Base-by-base conservation (phyloP, 305 asterid species). In the Fraxinus sp. region DNA sequence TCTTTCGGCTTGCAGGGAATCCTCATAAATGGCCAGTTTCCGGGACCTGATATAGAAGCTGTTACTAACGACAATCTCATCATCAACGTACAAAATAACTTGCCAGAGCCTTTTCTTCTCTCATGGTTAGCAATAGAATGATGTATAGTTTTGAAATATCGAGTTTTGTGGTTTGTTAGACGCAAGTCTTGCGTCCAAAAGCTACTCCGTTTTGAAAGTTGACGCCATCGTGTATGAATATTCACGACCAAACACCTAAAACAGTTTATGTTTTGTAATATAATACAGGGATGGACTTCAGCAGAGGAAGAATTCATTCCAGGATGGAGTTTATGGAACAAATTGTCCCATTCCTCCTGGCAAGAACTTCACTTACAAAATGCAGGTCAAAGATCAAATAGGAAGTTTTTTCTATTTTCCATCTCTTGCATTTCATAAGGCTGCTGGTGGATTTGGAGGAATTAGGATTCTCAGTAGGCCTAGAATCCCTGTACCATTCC, bases 331-430 rank as follows among this genome's bases (percentile, higher is more conserved):
- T 0, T 84, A 52, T 13, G 98, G 97, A 39, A 92, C 98, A 8
- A 92, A 91, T 4, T 93, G 97, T 35, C 97, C 98, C 8, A 93
- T 93, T 24, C 97, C 98, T 52, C 98, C 98, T 0, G 97, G 95
- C 62, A 74, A 84, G 49, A 93, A 92, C 86, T 93, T 83, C 91
- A 93, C 98, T 32, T 93, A 91, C 89, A 35, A 2, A 9, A 66
- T 93, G 85, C 98, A 91, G 78, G 89, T 91, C 83, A 93, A 92
- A 76, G 97, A 93, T 83, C 98, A 92, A 82, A 93, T 91, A 20
- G 97, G 97, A 41, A 93, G 92, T 88, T 93, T 92, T 79, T 92
- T 85, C 83, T 92, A 93, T 36, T 94, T 88, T 80, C 98, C 97
- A 0, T 92, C 97, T 0, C 91, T 89, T 16, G 91, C 84, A 0